These are phyloP conservation scores for Cutaneotrichosporon sp. DNA, from an alignment of 1,284 basidiomycete species.

Conservation along the genomic window DNA sequence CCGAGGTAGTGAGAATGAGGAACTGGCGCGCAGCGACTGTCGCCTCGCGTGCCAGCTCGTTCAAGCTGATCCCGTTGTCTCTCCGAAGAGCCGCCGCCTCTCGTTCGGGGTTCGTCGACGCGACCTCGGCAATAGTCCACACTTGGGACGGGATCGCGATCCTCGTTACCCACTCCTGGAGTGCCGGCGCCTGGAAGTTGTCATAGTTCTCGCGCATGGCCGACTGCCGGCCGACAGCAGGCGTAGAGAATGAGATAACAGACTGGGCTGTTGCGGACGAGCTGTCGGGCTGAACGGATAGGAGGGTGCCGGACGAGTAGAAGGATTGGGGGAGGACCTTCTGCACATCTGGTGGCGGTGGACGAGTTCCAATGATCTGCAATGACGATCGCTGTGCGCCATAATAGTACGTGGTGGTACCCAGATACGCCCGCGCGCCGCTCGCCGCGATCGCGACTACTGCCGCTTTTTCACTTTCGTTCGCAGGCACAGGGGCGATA, in stretches of 20 bases:
- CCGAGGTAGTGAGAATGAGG: constrained; percentile 38
- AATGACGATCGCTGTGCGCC: constrained; percentile 1
- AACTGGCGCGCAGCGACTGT: constrained; percentile 30
- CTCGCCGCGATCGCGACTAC: constrained; percentile 74
- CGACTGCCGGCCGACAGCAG: constrained; percentile 33
- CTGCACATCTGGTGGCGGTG: constrained; percentile 30
- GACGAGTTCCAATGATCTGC: constrained; percentile 15
- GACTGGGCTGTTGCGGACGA: constrained; percentile 20
- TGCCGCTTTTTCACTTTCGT: constrained; percentile 56
- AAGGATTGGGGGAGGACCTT: constrained; percentile 25
- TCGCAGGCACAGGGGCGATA: constrained; percentile 41
- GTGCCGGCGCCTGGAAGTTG: constrained; percentile 22
- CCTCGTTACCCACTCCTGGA: constrained; percentile 32
- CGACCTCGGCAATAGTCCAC: constrained; percentile 63
- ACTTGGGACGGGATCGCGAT: constrained; percentile 71
- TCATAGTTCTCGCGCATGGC: constrained; percentile 37
- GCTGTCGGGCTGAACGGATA: constrained; percentile 30
- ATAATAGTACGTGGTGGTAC: constrained; percentile 1
- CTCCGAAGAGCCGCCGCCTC: constrained; percentile 13
- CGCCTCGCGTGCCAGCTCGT: constrained; percentile 32
- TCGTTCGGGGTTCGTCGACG: constrained; percentile 29
- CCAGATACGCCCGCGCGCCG: constrained; percentile 26
- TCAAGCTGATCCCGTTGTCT: constrained; percentile 27
- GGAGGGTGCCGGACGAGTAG: constrained; percentile 40
- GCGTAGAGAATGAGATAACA: constrained; percentile 28